These are phyloP conservation scores for Raddia distichophylla DNA, from an alignment of 176 grass and related monocot species.

Conservation along the genomic window DNA sequence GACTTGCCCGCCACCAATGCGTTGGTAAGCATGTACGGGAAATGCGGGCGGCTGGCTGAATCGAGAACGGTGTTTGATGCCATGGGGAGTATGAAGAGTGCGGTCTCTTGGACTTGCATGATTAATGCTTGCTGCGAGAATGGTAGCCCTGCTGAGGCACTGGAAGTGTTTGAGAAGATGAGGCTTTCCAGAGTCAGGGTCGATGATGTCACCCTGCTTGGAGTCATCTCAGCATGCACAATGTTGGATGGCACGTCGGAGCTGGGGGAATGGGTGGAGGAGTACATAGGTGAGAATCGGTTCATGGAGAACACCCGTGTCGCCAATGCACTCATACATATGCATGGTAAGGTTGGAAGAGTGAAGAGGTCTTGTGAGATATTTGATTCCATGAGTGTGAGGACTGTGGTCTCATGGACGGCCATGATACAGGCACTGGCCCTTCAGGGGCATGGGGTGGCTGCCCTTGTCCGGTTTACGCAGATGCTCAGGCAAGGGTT, in stretches of 20 bases:
- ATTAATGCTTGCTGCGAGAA: slow-evolving; percentile 55
- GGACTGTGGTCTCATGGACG: slow-evolving; percentile 60
- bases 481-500: slow-evolving; percentile 74
- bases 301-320: slow-evolving; percentile 40
- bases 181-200: slow-evolving; percentile 25
- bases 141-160: slow-evolving; percentile 20
- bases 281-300: background rate
- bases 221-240: slow-evolving; percentile 49
- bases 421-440: slow-evolving; percentile 55
- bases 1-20: slow-evolving; percentile 52
- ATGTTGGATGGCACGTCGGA: slow-evolving; percentile 31
- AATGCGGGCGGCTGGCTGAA: slow-evolving; percentile 17
- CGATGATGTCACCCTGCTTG: slow-evolving; percentile 59
- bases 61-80: slow-evolving; percentile 32
- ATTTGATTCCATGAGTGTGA: slow-evolving; percentile 45
- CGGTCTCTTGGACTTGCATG: slow-evolving; percentile 67
- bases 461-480: slow-evolving; percentile 49
- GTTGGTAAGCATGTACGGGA: slow-evolving; percentile 56
- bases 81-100: slow-evolving; percentile 29
- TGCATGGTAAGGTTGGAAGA: slow-evolving; percentile 57
- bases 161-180: slow-evolving; percentile 58
- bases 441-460: slow-evolving; percentile 51
- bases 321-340: slow-evolving; percentile 55
- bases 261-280: slow-evolving; percentile 47
- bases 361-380: slow-evolving; percentile 50